Evolutionary conservation across 352 stramenopile species (phyloP).

Genomic region (Peronospora farinosa): DNA sequence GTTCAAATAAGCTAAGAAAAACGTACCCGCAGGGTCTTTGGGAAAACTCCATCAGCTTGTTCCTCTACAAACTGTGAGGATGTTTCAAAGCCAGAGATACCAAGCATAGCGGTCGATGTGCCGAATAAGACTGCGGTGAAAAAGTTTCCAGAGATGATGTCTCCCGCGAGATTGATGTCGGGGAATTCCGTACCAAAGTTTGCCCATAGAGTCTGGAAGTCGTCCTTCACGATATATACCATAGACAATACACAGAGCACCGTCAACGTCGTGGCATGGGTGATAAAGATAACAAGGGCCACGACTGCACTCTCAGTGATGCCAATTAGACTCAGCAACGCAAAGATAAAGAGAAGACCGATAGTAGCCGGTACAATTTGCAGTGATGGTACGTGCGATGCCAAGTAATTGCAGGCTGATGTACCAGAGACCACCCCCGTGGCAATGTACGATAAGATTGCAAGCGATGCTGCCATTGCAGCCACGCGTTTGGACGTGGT

Average conservation of each 20-base stretch:
- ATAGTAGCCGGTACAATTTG: slow-evolving; percentile 75
- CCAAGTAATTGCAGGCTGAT: slow-evolving; percentile 84
- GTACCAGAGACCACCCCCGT: slow-evolving; percentile 88
- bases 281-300: slow-evolving; percentile 88
- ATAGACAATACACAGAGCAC: slow-evolving; percentile 75
- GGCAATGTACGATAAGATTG: slow-evolving; percentile 94
- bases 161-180: slow-evolving; percentile 81
- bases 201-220: slow-evolving; percentile 65
- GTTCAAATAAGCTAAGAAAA: neutral
- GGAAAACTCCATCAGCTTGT: slow-evolving; percentile 91
- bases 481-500: slow-evolving; percentile 91
- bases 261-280: slow-evolving; percentile 80
- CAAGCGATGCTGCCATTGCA: slow-evolving; percentile 89
- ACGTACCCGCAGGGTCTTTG: slow-evolving; percentile 85
- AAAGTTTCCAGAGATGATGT: slow-evolving; percentile 71
- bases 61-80: slow-evolving; percentile 93
- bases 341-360: slow-evolving; percentile 89
- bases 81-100: slow-evolving; percentile 92
- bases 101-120: slow-evolving; percentile 90
- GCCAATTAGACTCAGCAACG: slow-evolving; percentile 84
- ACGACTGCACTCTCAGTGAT: slow-evolving; percentile 91
- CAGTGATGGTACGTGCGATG: slow-evolving; percentile 64
- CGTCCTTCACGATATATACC: slow-evolving; percentile 74
- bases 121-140: slow-evolving; percentile 89
- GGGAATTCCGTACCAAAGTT: slow-evolving; percentile 87